Evolutionary conservation across 2,329 filamentous ascomycete species (phyloP), one percentile per base, ranked within the genome.

Genomic region (Myriosclerotinia curreyana): DNA sequence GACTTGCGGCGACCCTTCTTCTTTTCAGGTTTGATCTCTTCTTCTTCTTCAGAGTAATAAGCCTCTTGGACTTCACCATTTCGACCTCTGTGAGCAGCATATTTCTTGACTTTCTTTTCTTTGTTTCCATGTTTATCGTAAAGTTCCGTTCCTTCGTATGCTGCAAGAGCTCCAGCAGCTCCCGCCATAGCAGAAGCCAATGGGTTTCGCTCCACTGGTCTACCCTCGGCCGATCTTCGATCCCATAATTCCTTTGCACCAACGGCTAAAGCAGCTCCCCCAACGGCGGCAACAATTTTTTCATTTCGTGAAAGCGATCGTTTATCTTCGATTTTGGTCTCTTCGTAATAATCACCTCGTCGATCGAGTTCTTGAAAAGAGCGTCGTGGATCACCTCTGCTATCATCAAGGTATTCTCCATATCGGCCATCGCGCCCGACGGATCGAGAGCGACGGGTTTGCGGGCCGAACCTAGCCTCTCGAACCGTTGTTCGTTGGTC

Each of bases 171-270:
- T 34, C 86, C 86, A 54, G 85, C 85, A 22, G 85, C 86, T 28
- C 85, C 86, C 7, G 88, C 77, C 28, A 85, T 86, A 40, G 83
- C 85, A 14, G 84, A 83, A 36, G 82, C 81, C 20, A 87, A 77
- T 28, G 83, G 72, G 71, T 87, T 88, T 67, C 86, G 82, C 52
- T 86, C 76, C 0, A 82, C 64, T 64, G 78, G 60, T 81, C 82
- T 66, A 81, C 71, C 70, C 50, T 74, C 67, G 48, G 73, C 84
- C 70, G 87, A 83, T 68, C 78, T 82, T 66, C 86, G 85, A 71
- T 89, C 86, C 73, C 82, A 88, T 5, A 88, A 75, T 73, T 89
- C 86, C 75, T 89, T 88, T 59, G 84, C 84, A 59, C 85, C 86
- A 12, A 85, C 83, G n/a, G 84, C 83, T 28, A 88, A 76, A 40